phyloP scores from a whole-genome alignment of 352 stramenopile species.

The Pythium aristosporum region DNA sequence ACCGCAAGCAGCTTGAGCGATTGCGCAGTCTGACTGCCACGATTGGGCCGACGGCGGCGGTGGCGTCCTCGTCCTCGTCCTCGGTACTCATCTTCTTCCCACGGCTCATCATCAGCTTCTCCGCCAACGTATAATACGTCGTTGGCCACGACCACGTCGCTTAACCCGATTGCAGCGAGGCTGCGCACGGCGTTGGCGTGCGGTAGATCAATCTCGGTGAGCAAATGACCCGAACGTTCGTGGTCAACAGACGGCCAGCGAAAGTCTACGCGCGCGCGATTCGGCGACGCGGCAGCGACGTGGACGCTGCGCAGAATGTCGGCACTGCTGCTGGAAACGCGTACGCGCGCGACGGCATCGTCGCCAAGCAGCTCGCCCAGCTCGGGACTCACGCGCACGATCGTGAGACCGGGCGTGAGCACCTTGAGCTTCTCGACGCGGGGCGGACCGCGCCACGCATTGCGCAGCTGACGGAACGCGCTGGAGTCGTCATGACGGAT shows the following conservation, averaged over 20 bases:
- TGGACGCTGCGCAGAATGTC: conserved; percentile 12
- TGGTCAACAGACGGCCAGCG: not conserved
- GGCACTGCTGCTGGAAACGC: conserved; percentile 9
- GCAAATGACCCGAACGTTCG: not conserved
- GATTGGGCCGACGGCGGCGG: not conserved
- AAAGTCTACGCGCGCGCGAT: conserved; percentile 8
- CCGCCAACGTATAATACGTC: not conserved
- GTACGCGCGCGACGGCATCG: conserved; percentile 9
- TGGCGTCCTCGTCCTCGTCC: not conserved
- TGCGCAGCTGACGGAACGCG: not conserved
- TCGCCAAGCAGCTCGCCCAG: not conserved
- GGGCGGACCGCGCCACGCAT: not conserved
- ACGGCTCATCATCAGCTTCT: not conserved
- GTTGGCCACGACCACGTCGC: conserved; percentile 16
- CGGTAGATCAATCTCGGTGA: conserved; percentile 16
- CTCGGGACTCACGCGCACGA: conserved; percentile 11
- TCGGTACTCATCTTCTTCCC: not conserved
- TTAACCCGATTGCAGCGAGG: conserved; percentile 13
- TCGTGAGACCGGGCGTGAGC: conserved; percentile 11
- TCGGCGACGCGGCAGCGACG: conserved; percentile 3
- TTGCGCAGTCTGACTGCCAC: not conserved
- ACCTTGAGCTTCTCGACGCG: conserved; percentile 20
- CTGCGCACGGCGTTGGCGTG: conserved; percentile 2
- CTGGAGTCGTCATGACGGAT: not conserved
- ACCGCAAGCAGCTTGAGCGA: conserved; percentile 1